Evolutionary conservation across 805 yeast species (phyloP), one percentile per base, ranked within the genome.

Genomic region (Kazachstania kunashirensis): DNA sequence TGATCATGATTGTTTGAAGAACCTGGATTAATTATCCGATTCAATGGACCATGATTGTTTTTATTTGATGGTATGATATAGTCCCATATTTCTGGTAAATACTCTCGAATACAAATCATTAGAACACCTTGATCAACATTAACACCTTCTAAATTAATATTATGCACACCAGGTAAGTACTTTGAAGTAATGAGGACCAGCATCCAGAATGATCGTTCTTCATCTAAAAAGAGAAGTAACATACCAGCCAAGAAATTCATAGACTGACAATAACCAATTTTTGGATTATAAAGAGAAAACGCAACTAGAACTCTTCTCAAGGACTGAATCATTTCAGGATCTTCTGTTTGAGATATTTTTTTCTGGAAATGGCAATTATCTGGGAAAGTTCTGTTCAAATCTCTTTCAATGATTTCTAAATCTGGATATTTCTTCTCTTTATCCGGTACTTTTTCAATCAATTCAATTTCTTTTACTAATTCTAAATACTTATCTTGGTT

Each of bases 121-220:
- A 89, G 61, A 1, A 92, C 95, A 10, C 96, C 97, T 57, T 89
- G 98, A 53, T 88, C 95, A 13, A 92, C 73, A 52, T 84, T 88
- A 15, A 92, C 96, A 31, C 97, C 97, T 63, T 92, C 97, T 16
- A 89, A 62, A 49, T 79, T 80, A 24, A 84, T 71, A 41, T 86
- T 89, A 59, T 89, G 98, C 17, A 89, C 84, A 6, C 95, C 94
- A 0, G 96, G 95, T 17, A 89, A 66, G 42, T 80, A 84, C 37
- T 77, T 65, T 41, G 86, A 86, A 0, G 96, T 85, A 37, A 89
- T 75, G 19, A 88, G 83, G 2, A 84, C 95, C 49, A 89, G 68
- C 94, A 92, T 81, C 97, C 98, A 89, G 55, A 92, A 89, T 0
- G 95, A 77, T 41, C 71, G 71, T 50, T 89, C 97, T 55, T 89